Percentiles rank a stretch among this genome's conserved stretches.
phyloP scores from a whole-genome alignment of 2,329 filamentous ascomycete species.

The Fusarium mangiferae region DNA sequence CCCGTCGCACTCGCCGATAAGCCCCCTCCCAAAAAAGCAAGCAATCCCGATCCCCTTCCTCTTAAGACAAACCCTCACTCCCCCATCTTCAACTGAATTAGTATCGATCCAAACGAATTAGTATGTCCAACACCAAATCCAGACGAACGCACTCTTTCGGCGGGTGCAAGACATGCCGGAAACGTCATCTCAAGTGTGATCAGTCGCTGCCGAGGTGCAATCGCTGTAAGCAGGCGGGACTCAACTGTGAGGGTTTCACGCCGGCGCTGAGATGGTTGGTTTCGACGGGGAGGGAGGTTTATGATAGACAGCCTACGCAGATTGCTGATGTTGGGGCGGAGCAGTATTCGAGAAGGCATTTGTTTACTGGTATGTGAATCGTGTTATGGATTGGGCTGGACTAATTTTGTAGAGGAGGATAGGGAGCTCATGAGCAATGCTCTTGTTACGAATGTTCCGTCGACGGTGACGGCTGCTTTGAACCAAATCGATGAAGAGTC shows the following conservation, averaged over 20 bases:
- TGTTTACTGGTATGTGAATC: slow-evolving; percentile 24
- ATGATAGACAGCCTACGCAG: slow-evolving; percentile 25
- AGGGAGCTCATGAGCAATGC: slow-evolving; percentile 33
- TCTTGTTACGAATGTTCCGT: slow-evolving; percentile 13
- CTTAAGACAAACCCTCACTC: slow-evolving; percentile 16
- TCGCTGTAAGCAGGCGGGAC: slow-evolving; percentile 26
- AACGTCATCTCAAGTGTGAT: slow-evolving; percentile 39
- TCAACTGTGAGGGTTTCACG: slow-evolving; percentile 34
- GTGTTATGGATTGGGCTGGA: rapidly evolving
- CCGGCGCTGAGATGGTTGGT: slow-evolving; percentile 34
- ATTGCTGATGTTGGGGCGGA: slow-evolving; percentile 12
- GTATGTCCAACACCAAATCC: slow-evolving; percentile 24
- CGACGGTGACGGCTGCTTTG: slow-evolving; percentile 30
- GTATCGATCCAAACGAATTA: neutral
- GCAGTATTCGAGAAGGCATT: slow-evolving; percentile 33
- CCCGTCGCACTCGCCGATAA: slow-evolving; percentile 12
- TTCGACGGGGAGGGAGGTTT: slow-evolving; percentile 30
- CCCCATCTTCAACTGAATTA: neutral
- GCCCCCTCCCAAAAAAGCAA: slow-evolving; percentile 2
- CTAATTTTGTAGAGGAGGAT: slow-evolving; percentile 5
- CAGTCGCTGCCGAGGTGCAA: slow-evolving; percentile 31
- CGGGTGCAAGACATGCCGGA: slow-evolving; percentile 38
- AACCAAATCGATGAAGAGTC: slow-evolving; percentile 34
- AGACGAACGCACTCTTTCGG: slow-evolving; percentile 37
- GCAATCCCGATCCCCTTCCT: slow-evolving; percentile 25